A percentile compares a stretch with the other conserved stretches of the same genome.
phyloP scores from a whole-genome alignment of 805 yeast species.

The Wickerhamiella lipophila region DNA sequence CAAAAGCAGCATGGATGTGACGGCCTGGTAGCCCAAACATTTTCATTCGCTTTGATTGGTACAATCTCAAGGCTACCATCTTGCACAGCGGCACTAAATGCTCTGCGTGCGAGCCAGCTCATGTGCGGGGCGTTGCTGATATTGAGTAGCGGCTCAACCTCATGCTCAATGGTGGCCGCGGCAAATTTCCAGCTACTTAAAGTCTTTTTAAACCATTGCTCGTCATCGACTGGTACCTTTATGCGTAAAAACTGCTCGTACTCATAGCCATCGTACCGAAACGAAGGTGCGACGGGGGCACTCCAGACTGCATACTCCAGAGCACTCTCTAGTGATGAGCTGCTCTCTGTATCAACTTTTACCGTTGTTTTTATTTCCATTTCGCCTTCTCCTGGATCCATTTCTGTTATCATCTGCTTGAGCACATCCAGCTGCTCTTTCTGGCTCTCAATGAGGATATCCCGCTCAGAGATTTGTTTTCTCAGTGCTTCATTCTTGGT shows the following conservation, averaged over 20 bases:
- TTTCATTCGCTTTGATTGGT: conserved; percentile 77
- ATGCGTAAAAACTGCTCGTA: conserved; percentile 15
- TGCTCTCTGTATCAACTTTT: not conserved
- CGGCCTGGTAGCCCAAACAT: conserved; percentile 40
- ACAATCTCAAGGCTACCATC: conserved; percentile 76
- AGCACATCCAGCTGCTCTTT: conserved; percentile 56
- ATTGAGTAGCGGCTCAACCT: conserved; percentile 60
- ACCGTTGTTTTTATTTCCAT: conserved; percentile 17
- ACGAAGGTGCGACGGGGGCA: conserved; percentile 22
- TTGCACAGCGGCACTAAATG: conserved; percentile 51
- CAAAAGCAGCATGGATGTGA: conserved; percentile 69
- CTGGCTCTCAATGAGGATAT: conserved; percentile 48
- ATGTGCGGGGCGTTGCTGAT: conserved; percentile 53
- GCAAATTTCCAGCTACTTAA: conserved; percentile 34
- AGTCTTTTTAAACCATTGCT: conserved; percentile 7
- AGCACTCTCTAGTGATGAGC: conserved; percentile 9
- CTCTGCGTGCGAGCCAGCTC: conserved; percentile 47
- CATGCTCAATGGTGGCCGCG: conserved; percentile 56
- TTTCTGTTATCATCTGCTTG: conserved; percentile 39
- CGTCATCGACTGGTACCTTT: not conserved
- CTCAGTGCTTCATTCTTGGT: conserved; percentile 52
- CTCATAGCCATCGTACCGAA: conserved; percentile 22
- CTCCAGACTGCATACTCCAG: conserved; percentile 19
- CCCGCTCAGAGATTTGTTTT: conserved; percentile 50
- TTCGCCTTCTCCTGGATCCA: conserved; percentile 1